Evolutionary conservation across 1,284 basidiomycete genomes (phyloP), one percentile per base, ranked within the genome.

Genomic region (Trametes pubescens): DNA sequence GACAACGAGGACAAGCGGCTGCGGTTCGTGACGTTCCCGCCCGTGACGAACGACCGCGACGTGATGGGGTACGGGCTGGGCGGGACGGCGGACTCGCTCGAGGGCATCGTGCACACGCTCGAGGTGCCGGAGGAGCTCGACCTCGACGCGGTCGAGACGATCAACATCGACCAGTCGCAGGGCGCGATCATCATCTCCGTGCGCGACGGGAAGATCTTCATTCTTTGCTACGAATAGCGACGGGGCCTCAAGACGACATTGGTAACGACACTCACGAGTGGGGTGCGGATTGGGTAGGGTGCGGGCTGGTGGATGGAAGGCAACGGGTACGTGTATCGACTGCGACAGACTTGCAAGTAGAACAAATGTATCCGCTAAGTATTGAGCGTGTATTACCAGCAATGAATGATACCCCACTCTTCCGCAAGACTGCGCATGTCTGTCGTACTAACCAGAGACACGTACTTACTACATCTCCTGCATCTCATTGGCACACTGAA

Each of bases 141-240:
- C 69, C 73, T 91, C 65, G 82, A 86, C 57, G 73, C 73, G 48
- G 88, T 91, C 34, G 89, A 91, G 77, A 91, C 89, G 68, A 88
- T 91, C 68, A 91, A 90, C 72, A 86, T 91, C 56, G 90, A 91
- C 73, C 90, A 91, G 78, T 84, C 82, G 48, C 90, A 91, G 71
- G 90, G 89, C 0, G 86, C 88, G n/a, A 82, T 91, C 54, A 89
- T 91, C 61, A 75, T 91, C 61, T 87, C 86, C 22, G 85, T 89
- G 63, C 83, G 80, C 75, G 80, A 83, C n/a, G 89, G 89, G 44
- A 86, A 82, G 77, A 87, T 91, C 59, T 91, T 88, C 76, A 89
- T 91, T 71, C 71, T 91, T 70, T 86, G 85, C 75, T 91, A 90
- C 77, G 86, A 89, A 71, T 90, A 67, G 76, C 35, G 24, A 29